Base-by-base conservation (phyloP, 2,329 filamentous ascomycete genomes). In the Fusarium humuli region DNA sequence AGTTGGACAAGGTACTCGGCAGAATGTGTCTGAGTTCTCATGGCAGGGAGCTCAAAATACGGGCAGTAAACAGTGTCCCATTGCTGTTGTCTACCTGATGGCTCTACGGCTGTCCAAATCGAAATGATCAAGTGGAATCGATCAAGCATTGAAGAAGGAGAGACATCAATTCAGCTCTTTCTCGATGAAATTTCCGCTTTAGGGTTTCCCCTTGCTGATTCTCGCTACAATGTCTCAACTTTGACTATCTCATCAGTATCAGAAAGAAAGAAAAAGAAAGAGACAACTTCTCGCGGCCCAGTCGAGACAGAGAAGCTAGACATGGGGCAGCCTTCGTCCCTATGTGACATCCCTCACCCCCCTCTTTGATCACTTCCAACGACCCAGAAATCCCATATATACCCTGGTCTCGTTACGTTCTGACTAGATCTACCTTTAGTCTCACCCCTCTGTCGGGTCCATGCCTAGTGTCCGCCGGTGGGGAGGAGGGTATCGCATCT, bases 291-390 rank as follows among this genome's bases (percentile, higher is more conserved):
- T 68, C 57, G 47, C 59, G 50, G 54, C 53, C 52, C 48, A 61
- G 69, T 54, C 70, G 53, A 46, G 53, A 57, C 44, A 68, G 45
- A 65, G 63, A 52, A 45, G 60, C 65, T 70, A 73, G 71, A 75
- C 73, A 73, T 66, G 73, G 73, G 62, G 65, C 48, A 61, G 37
- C 56, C 34, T 61, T 71, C 56, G 56, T 63, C 54, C 47, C 50
- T 67, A 37, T 46, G 65, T 65, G 58, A 63, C 69, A 71, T 65
- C 65, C 54, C 72, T 67, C 62, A 72, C 65, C 52, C 64, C 72
- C 73, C 63, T 67, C 61, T 72, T 71, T 71, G 73, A 75, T 75
- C 73, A 75, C 72, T 75, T 65, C 58, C 61, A 68, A 54, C 37
- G 56, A 65, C 69, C 60, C 67, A 74, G 64, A 65, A 73, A 67